These are phyloP conservation scores for Citrus mangshanensis DNA, from an alignment of 345 rosid genomes.

Conservation along the genomic window DNA sequence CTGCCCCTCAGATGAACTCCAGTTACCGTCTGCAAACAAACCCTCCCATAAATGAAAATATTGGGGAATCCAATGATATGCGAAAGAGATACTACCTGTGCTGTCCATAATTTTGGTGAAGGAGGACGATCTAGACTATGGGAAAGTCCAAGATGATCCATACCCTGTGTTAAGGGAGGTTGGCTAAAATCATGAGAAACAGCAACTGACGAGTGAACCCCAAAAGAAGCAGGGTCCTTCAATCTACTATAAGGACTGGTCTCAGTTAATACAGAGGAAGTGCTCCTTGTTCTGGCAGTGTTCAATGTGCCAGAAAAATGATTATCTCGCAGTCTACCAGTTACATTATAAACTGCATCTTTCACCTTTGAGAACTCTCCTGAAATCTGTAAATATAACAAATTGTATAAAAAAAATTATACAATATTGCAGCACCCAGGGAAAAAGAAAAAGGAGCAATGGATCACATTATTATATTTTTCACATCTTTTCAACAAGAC, in stretches of 20 bases:
- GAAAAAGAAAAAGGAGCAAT: background rate
- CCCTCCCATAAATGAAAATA: conserved; percentile 1
- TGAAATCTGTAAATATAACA: conserved; percentile 54
- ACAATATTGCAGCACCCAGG: background rate
- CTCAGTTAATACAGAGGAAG: conserved; percentile 43
- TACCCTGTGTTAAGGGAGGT: conserved; percentile 25
- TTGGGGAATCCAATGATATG: background rate
- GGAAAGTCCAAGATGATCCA: conserved; percentile 51
- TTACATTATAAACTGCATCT: conserved; percentile 74
- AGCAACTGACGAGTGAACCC: conserved; percentile 29
- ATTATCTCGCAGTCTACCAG: conserved; percentile 76
- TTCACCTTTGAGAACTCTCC: conserved; percentile 72
- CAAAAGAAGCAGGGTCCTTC: conserved; percentile 35
- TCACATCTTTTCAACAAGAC: background rate
- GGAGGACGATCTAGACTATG: conserved; percentile 37
- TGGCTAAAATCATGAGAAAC: conserved; percentile 38
- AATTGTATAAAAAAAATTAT: conserved; percentile 4
- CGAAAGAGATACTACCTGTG: conserved; percentile 44
- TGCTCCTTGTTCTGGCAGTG: conserved; percentile 39
- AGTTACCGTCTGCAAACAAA: conserved; percentile 37
- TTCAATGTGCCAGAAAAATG: conserved; percentile 42
- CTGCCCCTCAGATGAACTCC: conserved; percentile 45
- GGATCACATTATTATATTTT: background rate
- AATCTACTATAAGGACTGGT: conserved; percentile 45
- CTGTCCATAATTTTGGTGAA: conserved; percentile 60